phyloP scores from a whole-genome alignment of 305 asterid species.

The Fraxinus sp. region DNA sequence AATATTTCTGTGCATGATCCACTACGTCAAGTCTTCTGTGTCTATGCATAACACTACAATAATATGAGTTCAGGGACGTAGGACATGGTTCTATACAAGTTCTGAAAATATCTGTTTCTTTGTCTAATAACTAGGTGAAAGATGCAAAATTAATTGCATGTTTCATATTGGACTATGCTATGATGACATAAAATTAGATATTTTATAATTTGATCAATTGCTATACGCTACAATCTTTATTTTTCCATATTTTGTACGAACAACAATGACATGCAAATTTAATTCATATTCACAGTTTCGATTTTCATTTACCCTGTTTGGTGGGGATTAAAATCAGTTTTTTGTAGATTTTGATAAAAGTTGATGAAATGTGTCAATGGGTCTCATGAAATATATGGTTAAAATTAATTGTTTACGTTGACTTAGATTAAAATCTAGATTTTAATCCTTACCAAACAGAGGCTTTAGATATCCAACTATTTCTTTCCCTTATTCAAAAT shows the following conservation, averaged over 20 bases:
- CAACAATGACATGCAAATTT: neutral
- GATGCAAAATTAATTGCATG: neutral
- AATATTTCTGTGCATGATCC: neutral
- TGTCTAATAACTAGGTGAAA: neutral
- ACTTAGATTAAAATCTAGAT: neutral
- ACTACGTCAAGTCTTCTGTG: neutral
- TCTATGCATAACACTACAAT: neutral
- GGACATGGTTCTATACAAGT: neutral
- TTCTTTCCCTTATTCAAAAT: neutral
- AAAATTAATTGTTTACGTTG: neutral
- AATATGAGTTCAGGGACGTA: neutral
- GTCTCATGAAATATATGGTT: neutral
- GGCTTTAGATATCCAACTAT: neutral
- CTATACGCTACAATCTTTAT: neutral
- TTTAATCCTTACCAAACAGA: neutral
- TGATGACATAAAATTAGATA: slow-evolving; percentile 1
- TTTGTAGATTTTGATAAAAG: neutral
- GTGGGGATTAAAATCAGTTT: neutral
- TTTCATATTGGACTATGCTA: neutral
- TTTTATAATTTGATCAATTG: slow-evolving; percentile 6
- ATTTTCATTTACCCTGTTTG: neutral
- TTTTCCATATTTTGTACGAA: neutral
- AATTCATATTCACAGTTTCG: neutral
- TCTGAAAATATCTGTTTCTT: neutral
- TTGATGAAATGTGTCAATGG: neutral